Conservation (phyloP, 495 filamentous ascomycete genomes). For the Antarctomyces pellizariae region DNA sequence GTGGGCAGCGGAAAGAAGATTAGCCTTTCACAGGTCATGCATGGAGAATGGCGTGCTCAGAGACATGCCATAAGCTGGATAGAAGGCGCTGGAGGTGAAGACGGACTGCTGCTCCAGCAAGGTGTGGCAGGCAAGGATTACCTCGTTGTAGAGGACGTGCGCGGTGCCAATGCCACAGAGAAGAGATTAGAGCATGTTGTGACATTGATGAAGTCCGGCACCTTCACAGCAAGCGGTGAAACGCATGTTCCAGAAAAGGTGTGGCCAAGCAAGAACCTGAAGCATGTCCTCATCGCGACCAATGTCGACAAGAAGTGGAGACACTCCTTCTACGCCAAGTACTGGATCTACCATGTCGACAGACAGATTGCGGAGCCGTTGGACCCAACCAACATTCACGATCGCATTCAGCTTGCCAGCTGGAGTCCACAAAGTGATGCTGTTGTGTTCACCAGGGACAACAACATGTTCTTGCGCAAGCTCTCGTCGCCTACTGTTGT, state of each 20-base stretch:
- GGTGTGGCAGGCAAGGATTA: conserved; percentile 35
- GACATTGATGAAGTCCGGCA: conserved; percentile 51
- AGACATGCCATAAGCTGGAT: conserved; percentile 73
- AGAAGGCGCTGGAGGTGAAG: conserved; percentile 58
- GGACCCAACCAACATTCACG: conserved; percentile 41
- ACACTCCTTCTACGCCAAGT: conserved; percentile 61
- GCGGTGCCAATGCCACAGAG: conserved; percentile 24
- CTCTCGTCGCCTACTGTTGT: conserved; percentile 29
- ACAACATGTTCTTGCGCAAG: conserved; percentile 69
- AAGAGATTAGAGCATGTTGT: no score
- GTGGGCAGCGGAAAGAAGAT: conserved; percentile 52
- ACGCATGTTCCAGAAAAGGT: conserved; percentile 28
- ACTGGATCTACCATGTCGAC: conserved; percentile 86
- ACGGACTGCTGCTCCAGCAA: conserved; percentile 58
- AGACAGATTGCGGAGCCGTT: conserved; percentile 59
- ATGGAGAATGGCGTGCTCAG: conserved; percentile 42
- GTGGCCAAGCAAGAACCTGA: conserved; percentile 63
- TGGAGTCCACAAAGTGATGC: conserved; percentile 82
- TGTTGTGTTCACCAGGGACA: conserved; percentile 62
- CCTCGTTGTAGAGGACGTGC: conserved; percentile 72
- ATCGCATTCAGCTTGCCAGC: conserved; percentile 55
- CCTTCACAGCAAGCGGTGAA: conserved; percentile 31
- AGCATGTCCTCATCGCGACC: conserved; percentile 61
- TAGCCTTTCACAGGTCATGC: conserved; percentile 58
- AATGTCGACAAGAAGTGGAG: conserved; percentile 57